These are phyloP conservation scores for Saccharum officinarum DNA, from an alignment of 176 grass and related monocot species.

Conservation along the genomic window DNA sequence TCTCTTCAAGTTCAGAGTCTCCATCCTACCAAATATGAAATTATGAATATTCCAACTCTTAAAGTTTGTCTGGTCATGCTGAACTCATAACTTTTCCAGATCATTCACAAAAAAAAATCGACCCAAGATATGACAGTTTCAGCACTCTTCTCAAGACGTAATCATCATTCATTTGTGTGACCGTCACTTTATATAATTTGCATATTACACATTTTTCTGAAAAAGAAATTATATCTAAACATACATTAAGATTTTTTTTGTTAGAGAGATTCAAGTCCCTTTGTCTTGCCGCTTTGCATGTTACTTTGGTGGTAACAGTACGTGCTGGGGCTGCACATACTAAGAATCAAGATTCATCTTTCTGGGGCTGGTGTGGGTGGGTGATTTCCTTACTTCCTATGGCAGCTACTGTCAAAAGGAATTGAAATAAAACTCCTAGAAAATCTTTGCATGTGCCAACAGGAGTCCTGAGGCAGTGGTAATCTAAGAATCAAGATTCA, in stretches of 20 bases:
- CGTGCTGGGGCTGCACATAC: no score
- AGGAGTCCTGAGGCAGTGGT: background rate
- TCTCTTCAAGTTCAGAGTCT: slow-evolving; percentile 49
- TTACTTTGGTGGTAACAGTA: no score
- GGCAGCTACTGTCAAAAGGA: no score
- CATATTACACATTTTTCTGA: background rate
- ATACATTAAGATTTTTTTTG: background rate
- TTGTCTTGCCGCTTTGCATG: no score
- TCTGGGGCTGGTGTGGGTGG: no score
- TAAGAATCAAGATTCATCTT: no score
- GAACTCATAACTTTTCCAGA: background rate
- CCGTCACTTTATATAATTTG: background rate
- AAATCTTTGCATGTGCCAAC: background rate
- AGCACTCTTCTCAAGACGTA: background rate
- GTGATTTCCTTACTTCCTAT: no score
- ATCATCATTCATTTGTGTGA: background rate
- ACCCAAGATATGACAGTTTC: background rate
- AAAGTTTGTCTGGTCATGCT: background rate
- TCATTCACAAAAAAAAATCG: background rate
- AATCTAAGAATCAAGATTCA: background rate
- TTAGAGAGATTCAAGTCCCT: no score
- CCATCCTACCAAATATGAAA: slow-evolving; percentile 47
- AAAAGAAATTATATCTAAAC: background rate
- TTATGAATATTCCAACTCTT: background rate
- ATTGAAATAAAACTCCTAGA: background rate